Base-by-base conservation (phyloP, 2,329 filamentous ascomycete species). In the Hyphodiscus sp. region DNA sequence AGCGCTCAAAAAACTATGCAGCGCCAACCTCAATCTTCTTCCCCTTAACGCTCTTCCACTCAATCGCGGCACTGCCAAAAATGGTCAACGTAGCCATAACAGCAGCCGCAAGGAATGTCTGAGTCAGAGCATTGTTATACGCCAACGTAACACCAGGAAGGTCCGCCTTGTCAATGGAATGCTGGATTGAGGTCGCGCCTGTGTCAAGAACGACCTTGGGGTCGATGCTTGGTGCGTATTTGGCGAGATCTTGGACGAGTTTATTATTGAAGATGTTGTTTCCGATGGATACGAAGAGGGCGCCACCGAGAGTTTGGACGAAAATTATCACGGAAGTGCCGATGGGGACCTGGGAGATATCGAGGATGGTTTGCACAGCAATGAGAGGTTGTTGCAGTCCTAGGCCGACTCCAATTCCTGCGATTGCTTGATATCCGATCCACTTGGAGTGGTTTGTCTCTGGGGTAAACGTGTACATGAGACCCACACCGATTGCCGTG, bases 131-230 rank as follows among this genome's bases (percentile, higher is more conserved):
- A 16, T 68, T 58, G 59, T 83, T 84, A 68, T 85, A 85, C 0
- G 83, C 85, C 0, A 71, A 58, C 1, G 83, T 71, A 9, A 91
- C 83, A 0, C 72, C 69, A 1, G 67, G 63, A 4, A 84, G 66
- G 54, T 74, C 78, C 55, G 80, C 61, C 0, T 68, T 58, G 0
- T 76, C 71, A 23, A 89, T 79, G 1, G 72, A 65, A 0, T 71
- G 65, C 55, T 78, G 76, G 20, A 91, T 72, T 46, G 82, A 76
- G 0, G 85, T 89, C n/a, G 76, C 78, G 29, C 79, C 79, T 8
- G 70, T 74, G 8, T 65, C 69, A 52, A 79, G 68, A 41, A 82
- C 74, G 5, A 61, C 57, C 16, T 65, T 52, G 1, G 76, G 63
- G 30, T 76, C 68, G 6, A 81, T 61, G 1, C 70, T 73, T 0